Base-by-base conservation (phyloP, 1,284 basidiomycete species). In the Phylloporus sp. region DNA sequence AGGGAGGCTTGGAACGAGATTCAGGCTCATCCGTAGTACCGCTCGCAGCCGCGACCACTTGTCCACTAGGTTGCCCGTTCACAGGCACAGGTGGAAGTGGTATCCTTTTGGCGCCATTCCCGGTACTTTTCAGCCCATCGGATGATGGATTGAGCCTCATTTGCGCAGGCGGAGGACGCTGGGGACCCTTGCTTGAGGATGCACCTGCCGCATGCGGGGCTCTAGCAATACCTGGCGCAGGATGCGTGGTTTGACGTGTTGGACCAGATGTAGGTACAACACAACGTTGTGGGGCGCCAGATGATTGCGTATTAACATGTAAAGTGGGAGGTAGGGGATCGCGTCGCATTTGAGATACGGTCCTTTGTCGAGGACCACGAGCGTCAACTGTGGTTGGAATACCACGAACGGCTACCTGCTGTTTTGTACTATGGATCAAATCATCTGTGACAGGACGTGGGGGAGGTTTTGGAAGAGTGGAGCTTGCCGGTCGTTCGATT, bases 21-120 rank as follows among this genome's bases (percentile, higher is more conserved):
- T 66, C 66, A 23, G 66, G 60, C 43, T 66, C 66, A 23, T 66
- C 66, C 32, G 60, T 60, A 43, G 55, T 20, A 19, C 20, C 41
- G n/a, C 58, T 57, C 29, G 37, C 37, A 57, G 52, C 49, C 14
- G 56, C 43, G 35, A 67, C 14, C n/a, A 15, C 59, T 66, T 65
- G 67, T 55, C 69, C 69, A 41, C 56, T 29, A 45, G 66, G 14
- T 14, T 63, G 57, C 8, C 43, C 68, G n/a, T 45, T 53, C 43
- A 52, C 55, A 8, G 73, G 64, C 20, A 53, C 66, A 25, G 71
- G 27, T 29, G 77, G 80, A 60, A 83, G 74, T 5, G 78, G 78
- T 56, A 82, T 71, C 63, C 83, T 75, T 67, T 81, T 73, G 14
- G 82, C 82, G n/a, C 82, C 80, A 65, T 66, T 66, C n/a, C 76